Percentiles rank a stretch among this genome's conserved stretches.
Evolutionary conservation across 768 basidiomycete genomes (phyloP).

Genomic region (Naganishia vaughanmartiniae): DNA sequence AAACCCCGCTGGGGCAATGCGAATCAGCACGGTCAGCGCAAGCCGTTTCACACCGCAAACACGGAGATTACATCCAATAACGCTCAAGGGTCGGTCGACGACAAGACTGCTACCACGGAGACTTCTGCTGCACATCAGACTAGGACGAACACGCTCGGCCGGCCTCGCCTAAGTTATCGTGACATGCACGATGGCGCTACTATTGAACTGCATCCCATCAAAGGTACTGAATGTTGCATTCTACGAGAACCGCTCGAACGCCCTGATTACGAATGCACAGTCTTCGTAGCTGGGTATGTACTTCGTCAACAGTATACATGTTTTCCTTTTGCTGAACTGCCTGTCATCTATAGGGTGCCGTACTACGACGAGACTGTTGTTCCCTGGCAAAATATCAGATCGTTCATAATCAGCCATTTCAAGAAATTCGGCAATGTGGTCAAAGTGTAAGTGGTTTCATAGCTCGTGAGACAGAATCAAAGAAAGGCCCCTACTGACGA

Average conservation of each 20-base stretch:
- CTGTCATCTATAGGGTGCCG: not conserved
- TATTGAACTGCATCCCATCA: conserved; percentile 12
- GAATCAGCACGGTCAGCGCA: not conserved
- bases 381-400: not conserved
- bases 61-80: not conserved
- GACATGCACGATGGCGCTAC: conserved; percentile 18
- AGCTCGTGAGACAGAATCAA: too few species aligned
- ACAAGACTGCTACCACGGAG: too few species aligned
- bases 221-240: not conserved
- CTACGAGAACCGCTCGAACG: conserved; percentile 7
- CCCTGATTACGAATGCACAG: conserved; percentile 1
- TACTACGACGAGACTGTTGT: conserved; percentile 5
- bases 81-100: not conserved
- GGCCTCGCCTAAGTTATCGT: not conserved
- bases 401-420: conserved; percentile 1
- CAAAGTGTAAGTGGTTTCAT: conserved; percentile 11
- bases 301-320: not conserved
- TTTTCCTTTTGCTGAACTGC: not conserved
- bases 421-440: conserved; percentile 4
- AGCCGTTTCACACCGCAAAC: not conserved
- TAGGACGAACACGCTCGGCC: not conserved
- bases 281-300: conserved; percentile 9
- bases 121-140: not conserved
- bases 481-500: not conserved
- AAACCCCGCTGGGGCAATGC: not conserved